Evolutionary conservation across 1,284 basidiomycete species (phyloP).

Genomic region (Porogramme epimiltina): DNA sequence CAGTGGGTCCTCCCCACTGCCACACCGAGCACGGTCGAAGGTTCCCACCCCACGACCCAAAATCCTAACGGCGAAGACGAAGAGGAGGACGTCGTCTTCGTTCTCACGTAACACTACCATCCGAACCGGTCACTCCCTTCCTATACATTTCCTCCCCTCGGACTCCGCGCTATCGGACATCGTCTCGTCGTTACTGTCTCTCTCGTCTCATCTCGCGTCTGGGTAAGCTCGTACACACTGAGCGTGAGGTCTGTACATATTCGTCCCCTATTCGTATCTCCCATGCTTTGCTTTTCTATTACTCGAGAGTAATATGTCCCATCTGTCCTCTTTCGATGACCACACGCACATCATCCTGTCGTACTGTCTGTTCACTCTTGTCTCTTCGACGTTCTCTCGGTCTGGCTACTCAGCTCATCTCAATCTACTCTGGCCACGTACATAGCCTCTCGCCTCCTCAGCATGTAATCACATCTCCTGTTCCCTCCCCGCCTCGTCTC

Average conservation of each 20-base stretch:
- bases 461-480: background rate
- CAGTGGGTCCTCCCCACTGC: slow-evolving; percentile 77
- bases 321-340: slow-evolving; percentile 4
- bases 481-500: background rate
- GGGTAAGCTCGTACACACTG: background rate
- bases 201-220: background rate
- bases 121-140: too few relatives aligned
- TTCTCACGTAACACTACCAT: slow-evolving; percentile 33
- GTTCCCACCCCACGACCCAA: slow-evolving; percentile 9
- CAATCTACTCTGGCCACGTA: too few relatives aligned
- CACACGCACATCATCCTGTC: background rate
- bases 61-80: slow-evolving; percentile 49
- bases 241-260: slow-evolving; percentile 7
- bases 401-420: too few relatives aligned
- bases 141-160: too few relatives aligned
- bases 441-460: background rate
- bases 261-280: slow-evolving; percentile 11
- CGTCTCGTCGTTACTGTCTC: too few relatives aligned
- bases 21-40: slow-evolving; percentile 36
- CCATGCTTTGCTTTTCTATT: slow-evolving; percentile 18
- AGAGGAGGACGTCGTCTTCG: slow-evolving; percentile 55
- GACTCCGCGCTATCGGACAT: too few relatives aligned
- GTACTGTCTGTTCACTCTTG: too few relatives aligned
- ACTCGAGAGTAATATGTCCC: slow-evolving; percentile 7
- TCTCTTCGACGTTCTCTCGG: too few relatives aligned